phyloP scores from a whole-genome alignment of 257 asterid species.

The Linaria vulgaris region DNA sequence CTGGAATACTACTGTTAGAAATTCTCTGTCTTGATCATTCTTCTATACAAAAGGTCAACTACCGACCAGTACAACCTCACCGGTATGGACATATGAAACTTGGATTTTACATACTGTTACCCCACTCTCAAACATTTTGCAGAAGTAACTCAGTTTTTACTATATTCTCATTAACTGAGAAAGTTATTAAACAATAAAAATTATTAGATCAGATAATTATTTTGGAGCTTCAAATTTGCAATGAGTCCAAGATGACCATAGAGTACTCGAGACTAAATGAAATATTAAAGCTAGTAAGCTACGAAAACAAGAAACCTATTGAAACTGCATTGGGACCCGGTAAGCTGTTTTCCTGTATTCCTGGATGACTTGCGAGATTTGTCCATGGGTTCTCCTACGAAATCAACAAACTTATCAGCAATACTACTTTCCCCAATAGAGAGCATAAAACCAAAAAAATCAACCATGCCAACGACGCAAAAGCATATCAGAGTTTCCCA shows the following conservation, averaged over 20 bases:
- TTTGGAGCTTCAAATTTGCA: conserved; percentile 1
- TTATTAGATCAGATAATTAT: neutral
- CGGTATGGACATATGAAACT: neutral
- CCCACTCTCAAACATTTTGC: neutral
- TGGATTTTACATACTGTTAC: neutral
- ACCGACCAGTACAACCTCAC: neutral
- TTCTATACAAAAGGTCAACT: neutral
- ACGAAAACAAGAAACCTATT: conserved; percentile 45
- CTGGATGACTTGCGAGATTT: conserved; percentile 80
- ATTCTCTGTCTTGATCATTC: neutral
- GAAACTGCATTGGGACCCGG: conserved; percentile 79
- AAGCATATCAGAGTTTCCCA: neutral
- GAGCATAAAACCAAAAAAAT: neutral
- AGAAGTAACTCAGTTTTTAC: neutral
- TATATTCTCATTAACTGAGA: too few relatives aligned
- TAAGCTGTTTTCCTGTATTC: conserved; percentile 86
- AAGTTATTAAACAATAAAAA: too few relatives aligned
- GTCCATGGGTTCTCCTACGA: conserved; percentile 88
- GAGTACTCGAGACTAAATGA: neutral
- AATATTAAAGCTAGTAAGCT: conserved; percentile 9
- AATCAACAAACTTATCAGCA: conserved; percentile 20
- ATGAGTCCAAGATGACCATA: neutral
- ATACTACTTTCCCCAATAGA: conserved; percentile 15
- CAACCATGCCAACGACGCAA: neutral
- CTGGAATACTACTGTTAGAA: neutral